Conservation (phyloP, 176 grass and related monocot species). For the Oryza glaberrima region DNA sequence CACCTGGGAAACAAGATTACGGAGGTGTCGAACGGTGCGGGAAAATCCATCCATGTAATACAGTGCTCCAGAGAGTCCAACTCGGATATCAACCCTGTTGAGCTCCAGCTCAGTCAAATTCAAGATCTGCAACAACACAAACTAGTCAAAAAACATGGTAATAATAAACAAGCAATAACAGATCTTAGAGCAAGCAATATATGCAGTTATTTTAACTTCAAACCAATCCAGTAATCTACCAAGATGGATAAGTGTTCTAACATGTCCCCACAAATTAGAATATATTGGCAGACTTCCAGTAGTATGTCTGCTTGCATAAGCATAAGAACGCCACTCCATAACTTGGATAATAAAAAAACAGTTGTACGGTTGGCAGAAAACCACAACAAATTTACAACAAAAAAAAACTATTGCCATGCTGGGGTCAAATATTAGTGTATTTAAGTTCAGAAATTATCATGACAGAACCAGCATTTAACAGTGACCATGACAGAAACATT, state of each 20-base stretch:
- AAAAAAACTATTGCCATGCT: neutral
- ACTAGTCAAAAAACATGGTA: constrained; percentile 21
- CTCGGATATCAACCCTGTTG: constrained; percentile 91
- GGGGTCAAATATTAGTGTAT: neutral
- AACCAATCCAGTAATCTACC: constrained; percentile 4
- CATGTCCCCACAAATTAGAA: neutral
- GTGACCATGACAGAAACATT: constrained; percentile 4
- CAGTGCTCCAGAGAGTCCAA: constrained; percentile 86
- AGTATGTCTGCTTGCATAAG: neutral
- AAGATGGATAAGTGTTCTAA: constrained; percentile 18
- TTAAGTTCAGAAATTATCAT: neutral
- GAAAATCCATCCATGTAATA: constrained; percentile 98
- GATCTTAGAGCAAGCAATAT: constrained; percentile 25
- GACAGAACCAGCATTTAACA: constrained; percentile 5
- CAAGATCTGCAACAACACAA: constrained; percentile 67
- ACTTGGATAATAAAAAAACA: neutral
- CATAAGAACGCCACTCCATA: neutral
- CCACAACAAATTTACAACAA: neutral
- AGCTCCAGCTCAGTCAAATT: constrained; percentile 99
- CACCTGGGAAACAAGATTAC: constrained; percentile 97
- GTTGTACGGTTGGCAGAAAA: neutral
- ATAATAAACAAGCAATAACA: constrained; percentile 22
- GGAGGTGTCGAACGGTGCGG: constrained; percentile 78
- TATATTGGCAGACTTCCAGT: neutral
- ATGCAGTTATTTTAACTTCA: constrained; percentile 23